A percentile compares a stretch with the other conserved stretches of the same genome.
These are phyloP conservation scores for Porcisia hertigi DNA, from an alignment of 208 protist species.

Conservation along the genomic window DNA sequence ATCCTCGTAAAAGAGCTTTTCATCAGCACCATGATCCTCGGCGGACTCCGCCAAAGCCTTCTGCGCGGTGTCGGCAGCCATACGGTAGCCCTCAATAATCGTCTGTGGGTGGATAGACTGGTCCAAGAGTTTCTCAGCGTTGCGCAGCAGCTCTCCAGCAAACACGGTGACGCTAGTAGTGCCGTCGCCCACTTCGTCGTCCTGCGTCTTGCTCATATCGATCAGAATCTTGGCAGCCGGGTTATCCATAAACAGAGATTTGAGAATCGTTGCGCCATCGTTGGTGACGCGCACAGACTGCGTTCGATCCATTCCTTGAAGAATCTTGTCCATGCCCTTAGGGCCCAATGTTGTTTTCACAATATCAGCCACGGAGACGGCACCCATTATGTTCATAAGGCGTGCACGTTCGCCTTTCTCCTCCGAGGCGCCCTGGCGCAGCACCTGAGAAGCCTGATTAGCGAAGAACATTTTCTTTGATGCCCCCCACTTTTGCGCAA, in stretches of 20 bases:
- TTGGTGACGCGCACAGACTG: slow-evolving; percentile 98
- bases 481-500: background rate
- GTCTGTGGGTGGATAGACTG: slow-evolving; percentile 99
- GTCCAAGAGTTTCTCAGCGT: slow-evolving; percentile 97
- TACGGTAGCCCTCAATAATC: slow-evolving; percentile 95
- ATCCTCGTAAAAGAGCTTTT: slow-evolving; percentile 95
- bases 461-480: slow-evolving; percentile 64
- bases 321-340: slow-evolving; percentile 99
- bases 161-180: slow-evolving; percentile 99
- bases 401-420: slow-evolving; percentile 93
- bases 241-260: slow-evolving; percentile 98
- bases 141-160: slow-evolving; percentile 98
- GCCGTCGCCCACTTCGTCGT: slow-evolving; percentile 99
- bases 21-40: slow-evolving; percentile 85
- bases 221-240: slow-evolving; percentile 99
- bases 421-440: slow-evolving; percentile 87
- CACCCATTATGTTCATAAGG: slow-evolving; percentile 93
- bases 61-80: slow-evolving; percentile 82
- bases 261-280: slow-evolving; percentile 99
- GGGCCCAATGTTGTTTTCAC: slow-evolving; percentile 99
- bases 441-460: slow-evolving; percentile 80
- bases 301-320: slow-evolving; percentile 82
- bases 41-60: slow-evolving; percentile 78
- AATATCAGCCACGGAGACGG: slow-evolving; percentile 95
- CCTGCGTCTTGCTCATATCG: slow-evolving; percentile 99